Evolutionary conservation across 2,329 filamentous ascomycete species (phyloP), one percentile per base, ranked within the genome.

Genomic region (Trichoderma aggressivum): DNA sequence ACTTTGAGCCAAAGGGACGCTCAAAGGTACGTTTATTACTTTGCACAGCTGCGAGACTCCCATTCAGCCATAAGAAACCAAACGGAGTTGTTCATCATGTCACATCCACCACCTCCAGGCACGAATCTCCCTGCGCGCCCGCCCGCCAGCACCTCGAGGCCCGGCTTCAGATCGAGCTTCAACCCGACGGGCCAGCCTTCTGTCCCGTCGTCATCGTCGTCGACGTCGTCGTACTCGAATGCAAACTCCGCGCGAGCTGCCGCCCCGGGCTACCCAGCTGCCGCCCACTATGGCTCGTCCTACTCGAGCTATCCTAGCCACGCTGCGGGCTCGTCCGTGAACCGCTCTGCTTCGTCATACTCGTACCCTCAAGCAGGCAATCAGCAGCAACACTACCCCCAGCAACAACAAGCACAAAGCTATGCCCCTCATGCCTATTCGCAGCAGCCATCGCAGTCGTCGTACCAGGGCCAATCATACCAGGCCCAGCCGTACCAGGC

Each of bases 61-160:
- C 50, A 65, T 55, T n/a, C 55, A 39, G 36, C 55, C 18, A 32
- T 30, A 32, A 21, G 5, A 34, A 59, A 34, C 21, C 70, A 62
- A 74, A 71, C 75, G 74, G 74, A 77, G 82, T 86, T 50, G 83
- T 90, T 90, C 88, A 90, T 90, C 87, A 95, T 95, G 93, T 91
- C 92, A 83, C 93, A 93, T 87, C 91, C 92, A 83, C 91, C 91
- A 80, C 91, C 92, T 91, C 91, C 93, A 93, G 92, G 92, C 77
- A 81, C 83, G 77, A 81, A 75, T 76, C 91, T 97, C 50, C 93
- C 93, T 75, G 90, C 93, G 74, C 91, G 92, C 76, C 93, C 93
- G 73, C 92, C 93, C 55, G 88, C 90, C 66, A 70, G 50, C 71
- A 72, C 60, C 63, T 82, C 81, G 73, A 80, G 77, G 79, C 76